Base-by-base conservation (phyloP, 2,329 filamentous ascomycete genomes). In the Colletotrichum simmondsii region DNA sequence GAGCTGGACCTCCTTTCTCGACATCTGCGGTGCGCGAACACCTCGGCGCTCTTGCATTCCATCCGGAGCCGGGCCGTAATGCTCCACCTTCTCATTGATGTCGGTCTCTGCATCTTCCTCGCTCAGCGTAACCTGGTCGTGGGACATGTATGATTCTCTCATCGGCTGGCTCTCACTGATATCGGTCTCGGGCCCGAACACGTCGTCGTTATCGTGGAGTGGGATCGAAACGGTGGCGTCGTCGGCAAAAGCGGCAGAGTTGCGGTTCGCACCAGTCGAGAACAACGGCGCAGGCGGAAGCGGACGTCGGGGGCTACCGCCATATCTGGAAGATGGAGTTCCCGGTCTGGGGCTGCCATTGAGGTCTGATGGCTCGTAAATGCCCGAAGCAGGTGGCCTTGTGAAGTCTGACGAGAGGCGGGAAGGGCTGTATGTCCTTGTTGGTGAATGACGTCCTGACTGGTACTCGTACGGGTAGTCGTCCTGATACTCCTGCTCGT, bases 261-360 rank as follows among this genome's bases (percentile, higher is more conserved):
- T 81, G 80, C 87, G 79, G 42, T 72, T 64, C 74, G 86, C 74
- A 80, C 85, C 86, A 10, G 83, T 87, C 2, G 93, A 90, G 79
- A 98, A 98, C 10, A 98, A 86, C 4, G 97, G 97, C 35, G 95
- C 94, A 0, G 95, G 95, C 3, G 97, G 97, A 37, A 98, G 87
- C 4, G 96, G 96, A 68, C 96, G 90, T 76, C 95, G 91, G 12
- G 95, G 94, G 79, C 95, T 97, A 4, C 95, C 94, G 24, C 95
- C 94, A 81, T 98, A 98, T 80, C 92, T 89, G 2, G 95, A 96
- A 0, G 95, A 95, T 1, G 96, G 95, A 0, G 96, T 98, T 5
- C 96, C 96, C 1, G 97, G 96, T 71, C 97, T 87, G 7, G 97
- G 95, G 74, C 91, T 95, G 61, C 97, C 97, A 78, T 98, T 96